A percentile compares a stretch with the other conserved stretches of the same genome.
These are phyloP conservation scores for Lecanoromycetidae sp. DNA, from an alignment of 2,329 filamentous ascomycete species.

Conservation along the genomic window DNA sequence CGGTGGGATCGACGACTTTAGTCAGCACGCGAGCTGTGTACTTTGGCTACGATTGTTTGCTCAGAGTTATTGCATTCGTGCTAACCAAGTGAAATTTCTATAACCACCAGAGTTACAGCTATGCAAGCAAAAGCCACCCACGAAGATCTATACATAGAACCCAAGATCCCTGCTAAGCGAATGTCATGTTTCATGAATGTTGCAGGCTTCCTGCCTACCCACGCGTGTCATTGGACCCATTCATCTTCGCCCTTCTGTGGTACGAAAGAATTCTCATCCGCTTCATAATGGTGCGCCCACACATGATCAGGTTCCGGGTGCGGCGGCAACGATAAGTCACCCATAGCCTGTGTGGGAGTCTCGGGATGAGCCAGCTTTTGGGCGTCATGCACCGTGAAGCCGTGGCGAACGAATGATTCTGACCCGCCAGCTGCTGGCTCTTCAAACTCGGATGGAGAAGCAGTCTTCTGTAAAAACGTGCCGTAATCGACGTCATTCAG, in stretches of 20 bases:
- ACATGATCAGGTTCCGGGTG: constrained; percentile 5
- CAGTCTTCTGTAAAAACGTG: constrained; percentile 15
- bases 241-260: constrained; percentile 9
- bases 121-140: not conserved
- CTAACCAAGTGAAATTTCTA: not conserved
- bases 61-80: too few species aligned
- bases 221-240: constrained; percentile 12
- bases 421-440: constrained; percentile 4
- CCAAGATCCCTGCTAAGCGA: not conserved
- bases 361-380: constrained; percentile 18
- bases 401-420: constrained; percentile 16
- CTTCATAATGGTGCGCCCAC: constrained; percentile 12
- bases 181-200: not conserved
- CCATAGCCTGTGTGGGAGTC: constrained; percentile 8
- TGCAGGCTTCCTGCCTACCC: not conserved
- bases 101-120: not conserved
- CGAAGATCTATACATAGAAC: constrained; percentile 1
- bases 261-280: constrained; percentile 12
- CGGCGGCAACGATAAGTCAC: constrained; percentile 13
- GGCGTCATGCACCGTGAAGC: constrained; percentile 17
- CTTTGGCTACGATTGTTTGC: too few species aligned
- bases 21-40: too few species aligned
- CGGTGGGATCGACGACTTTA: too few species aligned
- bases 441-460: constrained; percentile 15
- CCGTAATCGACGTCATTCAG: constrained; percentile 18